These are phyloP conservation scores for Leucosporidium yakuticum DNA, from an alignment of 768 basidiomycete genomes.

Conservation along the genomic window DNA sequence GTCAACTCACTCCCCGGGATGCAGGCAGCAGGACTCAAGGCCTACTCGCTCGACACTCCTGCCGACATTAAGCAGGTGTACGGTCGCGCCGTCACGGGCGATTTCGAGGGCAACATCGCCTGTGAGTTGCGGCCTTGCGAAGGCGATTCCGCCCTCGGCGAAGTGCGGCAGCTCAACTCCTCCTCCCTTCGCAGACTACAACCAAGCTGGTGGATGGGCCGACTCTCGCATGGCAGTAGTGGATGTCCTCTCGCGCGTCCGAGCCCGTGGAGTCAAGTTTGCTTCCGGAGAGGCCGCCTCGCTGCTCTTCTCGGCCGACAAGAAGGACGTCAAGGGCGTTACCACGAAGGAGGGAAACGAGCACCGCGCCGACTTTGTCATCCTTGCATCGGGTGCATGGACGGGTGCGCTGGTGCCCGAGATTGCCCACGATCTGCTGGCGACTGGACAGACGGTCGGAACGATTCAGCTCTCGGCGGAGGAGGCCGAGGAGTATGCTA, in stretches of 20 bases:
- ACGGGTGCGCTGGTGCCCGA: conserved; percentile 64
- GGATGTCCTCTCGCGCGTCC: conserved; percentile 3
- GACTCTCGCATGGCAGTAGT: conserved; percentile 30
- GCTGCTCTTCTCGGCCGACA: conserved; percentile 45
- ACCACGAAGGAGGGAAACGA: conserved; percentile 54
- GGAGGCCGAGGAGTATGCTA: conserved; percentile 13
- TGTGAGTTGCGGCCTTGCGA: not conserved
- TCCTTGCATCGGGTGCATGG: conserved; percentile 78
- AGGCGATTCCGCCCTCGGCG: not conserved
- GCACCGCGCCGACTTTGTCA: conserved; percentile 54
- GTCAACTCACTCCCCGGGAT: conserved; percentile 10
- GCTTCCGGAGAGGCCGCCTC: conserved; percentile 53
- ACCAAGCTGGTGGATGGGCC: conserved; percentile 33
- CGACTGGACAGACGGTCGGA: conserved; percentile 56
- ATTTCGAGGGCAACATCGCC: conserved; percentile 6
- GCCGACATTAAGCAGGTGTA: conserved; percentile 15
- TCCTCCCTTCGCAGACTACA: conserved; percentile 20
- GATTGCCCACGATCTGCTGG: conserved; percentile 54
- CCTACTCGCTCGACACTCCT: conserved; percentile 1
- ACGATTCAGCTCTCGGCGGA: conserved; percentile 27
- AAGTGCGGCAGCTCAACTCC: not conserved
- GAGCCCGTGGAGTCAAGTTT: conserved; percentile 53
- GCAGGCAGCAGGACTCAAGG: not conserved
- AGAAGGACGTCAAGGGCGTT: conserved; percentile 52
- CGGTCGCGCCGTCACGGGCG: not conserved